Percentiles rank a stretch among this genome's conserved stretches.
Evolutionary conservation across 78 protist genomes (phyloP).

Genomic region (Polysphondylium violaceum): DNA sequence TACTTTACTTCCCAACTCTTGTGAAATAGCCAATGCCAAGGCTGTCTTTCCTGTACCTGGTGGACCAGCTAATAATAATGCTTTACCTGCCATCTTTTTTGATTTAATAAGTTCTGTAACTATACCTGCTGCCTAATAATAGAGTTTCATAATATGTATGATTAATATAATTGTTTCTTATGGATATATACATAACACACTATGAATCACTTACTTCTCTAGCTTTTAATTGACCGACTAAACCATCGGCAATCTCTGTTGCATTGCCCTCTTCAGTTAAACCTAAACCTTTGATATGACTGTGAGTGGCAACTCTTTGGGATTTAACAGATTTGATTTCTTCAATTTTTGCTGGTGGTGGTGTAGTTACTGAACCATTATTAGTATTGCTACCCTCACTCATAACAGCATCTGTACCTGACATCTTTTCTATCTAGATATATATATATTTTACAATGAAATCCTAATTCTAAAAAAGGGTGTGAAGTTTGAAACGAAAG

Average conservation of each 20-base stretch:
- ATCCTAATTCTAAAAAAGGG: too few species aligned
- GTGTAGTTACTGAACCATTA: conserved; percentile 16
- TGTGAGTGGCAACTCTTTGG: conserved; percentile 97
- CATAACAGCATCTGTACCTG: too few species aligned
- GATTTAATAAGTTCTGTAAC: conserved; percentile 97
- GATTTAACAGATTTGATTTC: conserved; percentile 92
- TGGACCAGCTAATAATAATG: conserved; percentile 98
- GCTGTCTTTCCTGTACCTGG: conserved; percentile 99
- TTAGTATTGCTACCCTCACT: too few species aligned
- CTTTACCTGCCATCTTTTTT: conserved; percentile 99
- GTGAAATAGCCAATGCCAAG: conserved; percentile 97
- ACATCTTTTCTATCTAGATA: too few species aligned
- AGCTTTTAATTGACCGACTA: conserved; percentile 99
- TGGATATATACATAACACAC: neutral
- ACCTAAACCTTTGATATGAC: conserved; percentile 99
- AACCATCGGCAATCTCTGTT: conserved; percentile 91
- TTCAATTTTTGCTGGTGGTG: conserved; percentile 84
- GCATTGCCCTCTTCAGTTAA: conserved; percentile 95
- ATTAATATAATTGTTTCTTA: conserved; percentile 16
- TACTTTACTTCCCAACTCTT: conserved; percentile 98
- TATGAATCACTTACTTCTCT: conserved; percentile 91
- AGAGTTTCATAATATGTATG: neutral
- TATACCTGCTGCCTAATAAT: conserved; percentile 96
- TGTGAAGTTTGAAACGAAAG: too few species aligned
- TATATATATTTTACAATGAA: too few species aligned